Base-by-base conservation (phyloP, 1,139 yeast genomes). In the Scheffersomyces titani region DNA sequence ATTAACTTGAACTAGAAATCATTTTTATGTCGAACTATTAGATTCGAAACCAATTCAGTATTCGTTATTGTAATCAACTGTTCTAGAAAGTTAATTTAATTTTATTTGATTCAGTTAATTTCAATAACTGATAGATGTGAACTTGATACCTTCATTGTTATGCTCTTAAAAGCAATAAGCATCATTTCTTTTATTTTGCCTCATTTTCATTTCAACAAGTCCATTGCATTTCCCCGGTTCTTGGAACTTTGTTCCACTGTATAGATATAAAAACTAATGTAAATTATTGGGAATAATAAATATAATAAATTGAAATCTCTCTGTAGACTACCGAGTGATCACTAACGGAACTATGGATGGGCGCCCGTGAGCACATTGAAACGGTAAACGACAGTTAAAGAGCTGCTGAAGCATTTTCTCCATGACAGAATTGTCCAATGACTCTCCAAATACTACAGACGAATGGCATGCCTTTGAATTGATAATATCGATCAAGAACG, bases 311-410 rank as follows among this genome's bases (percentile, higher is more conserved):
- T 30, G 16, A 30, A 9, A 4, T 30, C 24, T 22, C 24, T 30
- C 40, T 30, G 40, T 30, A 30, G 40, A 30, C 40, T 30, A 30
- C 40, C 11, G 40, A 11, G 73, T 50, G 22, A 70, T 68, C 20
- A 74, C 79, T 7, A 89, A 56, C 0, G 96, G 93, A 0, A 86
- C 81, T 16, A 89, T 71, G 0, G 93, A 83, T 0, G 97, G 97
- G 54, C 97, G 70, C 0, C 97, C 97, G 70, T 92, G 97, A 0
- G 97, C 97, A 75, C 97, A 92, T 56, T 83, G 87, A 61, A 90
- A 89, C 0, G 97, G 97, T 18, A 80, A 70, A 19, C 71, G 65
- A 65, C 97, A 90, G 3, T 57, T 49, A 0, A 76, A 63, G 24
- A 91, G 73, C 1, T 71, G 60, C 0, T 56, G 51, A 0, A 90